Base-by-base conservation (phyloP, 2,329 filamentous ascomycete species). In the Neofusicoccum cordaticola region DNA sequence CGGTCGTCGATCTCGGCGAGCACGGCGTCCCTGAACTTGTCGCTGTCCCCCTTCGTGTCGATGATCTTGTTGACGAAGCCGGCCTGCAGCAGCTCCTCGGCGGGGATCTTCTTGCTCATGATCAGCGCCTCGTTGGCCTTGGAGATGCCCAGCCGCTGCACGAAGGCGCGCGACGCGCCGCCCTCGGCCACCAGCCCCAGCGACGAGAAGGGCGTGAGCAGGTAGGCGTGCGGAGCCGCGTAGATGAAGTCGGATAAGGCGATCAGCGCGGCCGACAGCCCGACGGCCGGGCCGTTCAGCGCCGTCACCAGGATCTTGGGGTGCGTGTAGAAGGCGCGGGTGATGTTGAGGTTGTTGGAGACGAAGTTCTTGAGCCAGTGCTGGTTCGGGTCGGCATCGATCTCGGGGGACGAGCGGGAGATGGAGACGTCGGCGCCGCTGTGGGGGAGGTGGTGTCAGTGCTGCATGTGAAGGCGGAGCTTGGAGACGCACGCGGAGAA, bases 181-280 rank as follows among this genome's bases (percentile, higher is more conserved):
- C 94, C 95, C 80, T 98, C 95, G 63, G 93, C 86, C 0, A 98
- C 93, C 1, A 99, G 86, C 1, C 95, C 94, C 1, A 98, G 85
- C 1, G 91, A 94, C 4, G 89, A 90, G 79, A 98, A 98, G 3
- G 95, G 95, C 0, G 93, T 97, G 31, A 98, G 87, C 31, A 98
- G 83, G 79, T 92, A 99, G 35, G 93, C 82, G 70, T 90, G 85
- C 0, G 93, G 93, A 0, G 90, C 84, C 74, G 86, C 88, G 83
- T 98, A 98, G 76, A 98, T 86, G 81, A 98, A 98, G 82, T 98
- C 95, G 27, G 91, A 91, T 76, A 92, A 90, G 34, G 88, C 89
- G 65, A 92, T 82, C 0, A 98, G 80, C 0, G 94, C 93, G 0
- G 94, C 95, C 1, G 90, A 91, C 37, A 98, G 88, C 5, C 95